phyloP scores from a whole-genome alignment of 306 rosid species.

The Astragalus membranaceus region DNA sequence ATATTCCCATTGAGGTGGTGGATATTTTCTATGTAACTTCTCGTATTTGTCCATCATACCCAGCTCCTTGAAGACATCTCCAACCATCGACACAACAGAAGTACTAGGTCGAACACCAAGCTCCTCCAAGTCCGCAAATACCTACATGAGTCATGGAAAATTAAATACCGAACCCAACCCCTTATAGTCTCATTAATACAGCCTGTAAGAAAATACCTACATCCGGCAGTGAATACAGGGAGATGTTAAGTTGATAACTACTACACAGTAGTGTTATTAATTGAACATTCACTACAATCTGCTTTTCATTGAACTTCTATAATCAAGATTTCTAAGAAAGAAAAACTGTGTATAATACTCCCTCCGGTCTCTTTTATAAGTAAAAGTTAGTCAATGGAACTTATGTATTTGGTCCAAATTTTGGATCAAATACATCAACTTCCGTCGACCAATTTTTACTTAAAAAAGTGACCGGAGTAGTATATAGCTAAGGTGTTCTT shows the following conservation, averaged over 20 bases:
- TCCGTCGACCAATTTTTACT: no score
- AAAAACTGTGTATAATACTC: background rate
- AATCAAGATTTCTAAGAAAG: background rate
- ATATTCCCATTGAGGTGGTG: slow-evolving; percentile 70
- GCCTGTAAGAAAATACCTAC: background rate
- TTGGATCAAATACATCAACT: no score
- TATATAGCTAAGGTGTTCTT: background rate
- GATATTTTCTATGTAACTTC: slow-evolving; percentile 62
- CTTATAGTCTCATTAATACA: background rate
- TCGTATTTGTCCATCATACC: slow-evolving; percentile 72
- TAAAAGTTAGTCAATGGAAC: no score
- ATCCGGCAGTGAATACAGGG: no score
- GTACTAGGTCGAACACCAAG: slow-evolving; percentile 63
- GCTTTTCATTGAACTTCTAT: background rate
- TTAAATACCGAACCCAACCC: slow-evolving; percentile 7
- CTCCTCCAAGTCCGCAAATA: slow-evolving; percentile 98
- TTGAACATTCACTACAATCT: background rate
- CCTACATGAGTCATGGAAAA: slow-evolving; percentile 34
- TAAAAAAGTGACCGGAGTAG: no score
- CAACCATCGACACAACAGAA: slow-evolving; percentile 52
- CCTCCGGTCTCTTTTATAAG: no score
- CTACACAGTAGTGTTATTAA: background rate
- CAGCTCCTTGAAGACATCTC: slow-evolving; percentile 67
- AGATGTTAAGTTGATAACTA: slow-evolving; percentile 4
- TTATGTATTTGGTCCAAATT: no score